These are phyloP conservation scores for Botrytis tulipae DNA, from an alignment of 2,329 filamentous ascomycete genomes.

Conservation along the genomic window DNA sequence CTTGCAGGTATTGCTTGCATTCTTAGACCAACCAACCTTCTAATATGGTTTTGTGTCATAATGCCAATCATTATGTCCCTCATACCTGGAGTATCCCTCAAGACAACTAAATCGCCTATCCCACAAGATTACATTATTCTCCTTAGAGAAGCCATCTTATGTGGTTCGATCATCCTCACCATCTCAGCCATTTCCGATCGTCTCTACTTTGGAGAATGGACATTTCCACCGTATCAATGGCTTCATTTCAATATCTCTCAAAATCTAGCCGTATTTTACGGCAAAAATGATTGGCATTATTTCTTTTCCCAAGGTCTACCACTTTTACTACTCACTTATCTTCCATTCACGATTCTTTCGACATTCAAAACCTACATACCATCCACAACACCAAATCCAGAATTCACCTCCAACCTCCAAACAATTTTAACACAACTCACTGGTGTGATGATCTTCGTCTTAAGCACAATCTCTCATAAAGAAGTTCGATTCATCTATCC, in stretches of 20 bases:
- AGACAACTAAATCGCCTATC: slow-evolving; percentile 21
- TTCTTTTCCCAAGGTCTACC: slow-evolving; percentile 89
- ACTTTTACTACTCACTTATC: slow-evolving; percentile 75
- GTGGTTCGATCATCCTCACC: slow-evolving; percentile 59
- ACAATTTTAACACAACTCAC: slow-evolving; percentile 53
- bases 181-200: slow-evolving; percentile 69
- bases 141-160: slow-evolving; percentile 62
- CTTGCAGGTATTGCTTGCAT: slow-evolving; percentile 81
- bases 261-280: slow-evolving; percentile 89
- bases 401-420: slow-evolving; percentile 40
- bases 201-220: slow-evolving; percentile 80
- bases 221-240: slow-evolving; percentile 83
- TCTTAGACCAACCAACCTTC: slow-evolving; percentile 81
- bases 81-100: slow-evolving; percentile 42
- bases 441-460: slow-evolving; percentile 51
- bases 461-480: slow-evolving; percentile 88
- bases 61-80: slow-evolving; percentile 50
- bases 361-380: slow-evolving; percentile 37
- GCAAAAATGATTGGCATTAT: slow-evolving; percentile 86
- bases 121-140: slow-evolving; percentile 48
- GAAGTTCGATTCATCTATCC: slow-evolving; percentile 97
- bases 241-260: slow-evolving; percentile 88
- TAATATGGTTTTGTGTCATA: slow-evolving; percentile 76
- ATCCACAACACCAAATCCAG: background rate
- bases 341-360: slow-evolving; percentile 73